Percentiles rank a stretch among this genome's conserved stretches.
Evolutionary conservation across 2,329 filamentous ascomycete species (phyloP).

Genomic region (Epichloe elymi): DNA sequence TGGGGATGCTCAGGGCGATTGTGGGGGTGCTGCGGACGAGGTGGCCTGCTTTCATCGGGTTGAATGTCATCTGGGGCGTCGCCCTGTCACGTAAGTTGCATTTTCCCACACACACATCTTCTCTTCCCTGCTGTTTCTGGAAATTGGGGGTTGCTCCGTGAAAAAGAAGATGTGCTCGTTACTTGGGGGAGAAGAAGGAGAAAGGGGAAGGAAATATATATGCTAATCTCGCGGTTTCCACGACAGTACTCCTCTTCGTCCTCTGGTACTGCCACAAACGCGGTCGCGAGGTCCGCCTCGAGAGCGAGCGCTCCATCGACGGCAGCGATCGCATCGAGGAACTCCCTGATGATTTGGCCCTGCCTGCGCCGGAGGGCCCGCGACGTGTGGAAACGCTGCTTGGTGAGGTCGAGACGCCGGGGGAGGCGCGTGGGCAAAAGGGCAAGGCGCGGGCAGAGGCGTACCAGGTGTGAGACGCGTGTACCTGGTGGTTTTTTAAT

Average conservation of each 20-base stretch:
- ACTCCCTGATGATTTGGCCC: slow-evolving; percentile 33
- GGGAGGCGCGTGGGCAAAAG: neutral
- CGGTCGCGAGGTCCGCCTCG: slow-evolving; percentile 71
- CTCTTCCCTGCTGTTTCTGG: neutral
- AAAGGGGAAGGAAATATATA: neutral
- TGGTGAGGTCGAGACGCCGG: neutral
- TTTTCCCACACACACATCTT: too few species aligned
- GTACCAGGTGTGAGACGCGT: neutral
- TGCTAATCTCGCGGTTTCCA: neutral
- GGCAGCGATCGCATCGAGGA: slow-evolving; percentile 33
- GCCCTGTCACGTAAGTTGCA: slow-evolving; percentile 63
- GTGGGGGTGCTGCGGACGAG: slow-evolving; percentile 75
- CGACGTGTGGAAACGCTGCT: neutral
- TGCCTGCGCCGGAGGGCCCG: slow-evolving; percentile 18
- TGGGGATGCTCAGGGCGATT: slow-evolving; percentile 76
- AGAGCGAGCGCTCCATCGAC: slow-evolving; percentile 36
- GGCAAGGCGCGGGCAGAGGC: neutral
- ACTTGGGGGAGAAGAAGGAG: neutral
- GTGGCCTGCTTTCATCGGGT: slow-evolving; percentile 83
- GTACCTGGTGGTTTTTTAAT: neutral
- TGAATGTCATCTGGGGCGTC: slow-evolving; percentile 82
- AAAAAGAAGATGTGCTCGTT: too few species aligned
- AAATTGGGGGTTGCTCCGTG: too few species aligned
- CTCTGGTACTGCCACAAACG: slow-evolving; percentile 99
- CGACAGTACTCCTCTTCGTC: slow-evolving; percentile 70